A percentile compares a stretch with the other conserved stretches of the same genome.
These are phyloP conservation scores for Neopestalotiopsis rosae DNA, from an alignment of 2,329 filamentous ascomycete genomes.

Conservation along the genomic window DNA sequence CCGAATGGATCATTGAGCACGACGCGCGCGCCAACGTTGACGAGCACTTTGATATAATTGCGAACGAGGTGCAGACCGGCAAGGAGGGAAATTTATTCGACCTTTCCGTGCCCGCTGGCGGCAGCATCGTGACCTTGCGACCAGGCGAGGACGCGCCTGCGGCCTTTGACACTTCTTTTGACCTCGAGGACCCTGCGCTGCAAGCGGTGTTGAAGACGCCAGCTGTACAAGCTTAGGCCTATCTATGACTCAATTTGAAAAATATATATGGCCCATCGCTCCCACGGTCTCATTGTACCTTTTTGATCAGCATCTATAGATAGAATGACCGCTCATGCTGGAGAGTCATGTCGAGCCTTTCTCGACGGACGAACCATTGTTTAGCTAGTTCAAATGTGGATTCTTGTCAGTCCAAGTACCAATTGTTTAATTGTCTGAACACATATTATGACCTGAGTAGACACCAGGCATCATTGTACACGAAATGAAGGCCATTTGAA, in stretches of 20 bases:
- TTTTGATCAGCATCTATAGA: neutral
- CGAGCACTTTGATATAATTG: constrained; percentile 29
- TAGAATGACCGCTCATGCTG: neutral
- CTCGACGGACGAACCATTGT: too few species aligned
- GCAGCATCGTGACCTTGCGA: neutral
- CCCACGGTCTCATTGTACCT: neutral
- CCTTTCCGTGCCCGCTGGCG: constrained; percentile 10
- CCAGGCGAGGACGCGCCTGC: neutral
- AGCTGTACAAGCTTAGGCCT: neutral
- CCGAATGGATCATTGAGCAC: constrained; percentile 43
- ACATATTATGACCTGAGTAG: neutral
- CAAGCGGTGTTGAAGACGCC: neutral
- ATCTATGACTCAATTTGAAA: neutral
- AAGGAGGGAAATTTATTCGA: constrained; percentile 3
- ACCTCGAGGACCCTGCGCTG: neutral
- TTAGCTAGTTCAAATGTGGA: too few species aligned
- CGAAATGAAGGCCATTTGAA: neutral
- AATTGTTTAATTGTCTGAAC: neutral
- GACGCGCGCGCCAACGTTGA: constrained; percentile 43
- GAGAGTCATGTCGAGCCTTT: too few species aligned
- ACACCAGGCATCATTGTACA: neutral
- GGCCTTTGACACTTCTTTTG: neutral
- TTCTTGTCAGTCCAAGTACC: too few species aligned
- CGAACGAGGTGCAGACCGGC: neutral
- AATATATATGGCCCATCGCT: neutral